These are phyloP conservation scores for Porphyridium purpureum DNA, from an alignment of 23 red algal genomes.

Conservation along the genomic window DNA sequence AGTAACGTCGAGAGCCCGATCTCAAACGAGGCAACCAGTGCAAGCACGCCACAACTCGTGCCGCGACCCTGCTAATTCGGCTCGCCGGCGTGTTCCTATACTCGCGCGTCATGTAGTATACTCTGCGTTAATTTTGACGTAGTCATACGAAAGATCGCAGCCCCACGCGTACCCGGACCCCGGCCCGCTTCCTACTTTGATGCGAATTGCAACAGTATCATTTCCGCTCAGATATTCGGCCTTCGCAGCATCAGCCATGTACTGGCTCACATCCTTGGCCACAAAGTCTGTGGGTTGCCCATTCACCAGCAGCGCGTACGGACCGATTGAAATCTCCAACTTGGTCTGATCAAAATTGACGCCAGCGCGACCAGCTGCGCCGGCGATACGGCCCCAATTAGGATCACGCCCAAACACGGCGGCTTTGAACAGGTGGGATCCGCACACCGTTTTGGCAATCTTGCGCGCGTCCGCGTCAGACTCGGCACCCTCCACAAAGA, in stretches of 20 bases:
- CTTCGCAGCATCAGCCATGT: slow-evolving; percentile 39
- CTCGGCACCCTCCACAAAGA: slow-evolving; percentile 24
- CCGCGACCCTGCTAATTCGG: no score
- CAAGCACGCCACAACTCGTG: no score
- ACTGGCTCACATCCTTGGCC: slow-evolving; percentile 34
- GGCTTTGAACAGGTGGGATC: slow-evolving; percentile 60
- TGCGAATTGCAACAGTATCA: slow-evolving; percentile 56
- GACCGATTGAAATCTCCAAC: slow-evolving; percentile 52
- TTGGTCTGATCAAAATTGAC: slow-evolving; percentile 26
- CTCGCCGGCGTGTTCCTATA: no score
- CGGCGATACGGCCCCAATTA: slow-evolving; percentile 92
- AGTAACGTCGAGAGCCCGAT: no score
- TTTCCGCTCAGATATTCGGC: slow-evolving; percentile 32
- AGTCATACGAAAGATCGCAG: slow-evolving; percentile 93
- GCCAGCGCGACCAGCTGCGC: slow-evolving; percentile 56
- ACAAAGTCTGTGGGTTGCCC: slow-evolving; percentile 67
- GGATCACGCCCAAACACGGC: slow-evolving; percentile 92
- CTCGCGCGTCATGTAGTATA: slow-evolving; percentile 75
- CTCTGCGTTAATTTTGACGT: slow-evolving; percentile 94
- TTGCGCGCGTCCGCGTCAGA: slow-evolving; percentile 46
- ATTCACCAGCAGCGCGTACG: slow-evolving; percentile 37
- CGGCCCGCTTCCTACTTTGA: slow-evolving; percentile 45
- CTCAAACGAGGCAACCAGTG: no score
- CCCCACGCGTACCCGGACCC: slow-evolving; percentile 75
- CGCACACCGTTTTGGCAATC: slow-evolving; percentile 48